phyloP scores from a whole-genome alignment of 306 rosid species.

The Parietaria judaica region DNA sequence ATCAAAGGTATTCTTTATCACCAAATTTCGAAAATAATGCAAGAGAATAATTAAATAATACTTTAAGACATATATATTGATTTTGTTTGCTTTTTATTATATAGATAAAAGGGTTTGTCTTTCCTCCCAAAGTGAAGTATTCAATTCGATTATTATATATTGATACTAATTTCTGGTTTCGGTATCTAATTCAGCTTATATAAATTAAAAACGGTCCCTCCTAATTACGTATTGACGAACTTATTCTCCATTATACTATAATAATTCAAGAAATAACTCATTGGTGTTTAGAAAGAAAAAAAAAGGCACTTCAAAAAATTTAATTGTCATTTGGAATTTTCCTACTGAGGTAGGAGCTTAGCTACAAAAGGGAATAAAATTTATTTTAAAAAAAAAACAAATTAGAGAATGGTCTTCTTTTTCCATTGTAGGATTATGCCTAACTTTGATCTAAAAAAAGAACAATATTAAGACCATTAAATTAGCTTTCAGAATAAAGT shows the following conservation, averaged over 20 bases:
- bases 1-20: neutral
- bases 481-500: conserved; percentile 43
- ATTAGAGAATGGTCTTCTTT: conserved; percentile 24
- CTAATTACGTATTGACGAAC: conserved; percentile 18
- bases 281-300: conserved; percentile 17
- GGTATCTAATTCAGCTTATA: conserved; percentile 9
- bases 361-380: conserved; percentile 14
- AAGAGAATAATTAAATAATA: conserved; percentile 5
- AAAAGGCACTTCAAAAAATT: conserved; percentile 6
- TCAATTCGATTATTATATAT: conserved; percentile 15
- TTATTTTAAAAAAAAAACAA: conserved; percentile 12
- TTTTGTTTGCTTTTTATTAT: neutral
- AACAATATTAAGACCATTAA: conserved; percentile 21
- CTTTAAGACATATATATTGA: no score
- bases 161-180: conserved; percentile 12
- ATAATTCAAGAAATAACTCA: conserved; percentile 17
- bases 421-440: conserved; percentile 35
- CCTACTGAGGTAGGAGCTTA: conserved; percentile 18
- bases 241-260: conserved; percentile 38
- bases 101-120: conserved; percentile 11
- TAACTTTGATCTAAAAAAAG: conserved; percentile 33
- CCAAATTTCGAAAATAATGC: neutral
- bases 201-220: conserved; percentile 11
- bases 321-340: conserved; percentile 13
- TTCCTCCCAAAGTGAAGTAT: conserved; percentile 10